A percentile compares a stretch with the other conserved stretches of the same genome.
Evolutionary conservation across 2,329 filamentous ascomycete species (phyloP).

Genomic region (Stenocarpella maydis): DNA sequence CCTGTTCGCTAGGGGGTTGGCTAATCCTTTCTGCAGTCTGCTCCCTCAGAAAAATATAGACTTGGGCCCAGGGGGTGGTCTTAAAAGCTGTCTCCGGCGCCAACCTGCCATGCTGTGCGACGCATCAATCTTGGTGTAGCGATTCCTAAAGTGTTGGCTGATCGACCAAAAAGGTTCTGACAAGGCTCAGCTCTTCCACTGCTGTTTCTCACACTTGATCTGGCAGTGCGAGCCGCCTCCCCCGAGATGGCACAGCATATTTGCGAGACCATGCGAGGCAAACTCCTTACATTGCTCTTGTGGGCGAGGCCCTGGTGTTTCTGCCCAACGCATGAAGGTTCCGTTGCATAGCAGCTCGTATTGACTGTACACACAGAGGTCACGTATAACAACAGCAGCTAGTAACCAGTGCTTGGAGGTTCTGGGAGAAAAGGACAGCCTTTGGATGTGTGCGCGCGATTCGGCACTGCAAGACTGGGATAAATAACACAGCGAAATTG

Average conservation of each 20-base stretch:
- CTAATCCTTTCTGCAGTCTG: background rate
- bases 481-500: background rate
- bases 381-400: no score
- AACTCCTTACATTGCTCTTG: background rate
- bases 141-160: no score
- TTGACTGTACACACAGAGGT: no score
- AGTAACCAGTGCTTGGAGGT: no score
- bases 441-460: background rate
- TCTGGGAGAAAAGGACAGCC: background rate
- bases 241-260: background rate
- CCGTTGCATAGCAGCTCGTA: no score
- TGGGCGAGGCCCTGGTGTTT: no score
- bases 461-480: no score
- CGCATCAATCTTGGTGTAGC: no score
- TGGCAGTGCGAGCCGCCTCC: background rate
- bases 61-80: background rate
- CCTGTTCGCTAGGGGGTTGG: background rate
- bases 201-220: background rate
- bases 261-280: background rate
- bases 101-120: no score
- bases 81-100: no score
- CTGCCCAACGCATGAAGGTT: no score
- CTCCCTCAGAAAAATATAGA: background rate
- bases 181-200: background rate
- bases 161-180: background rate